phyloP scores from a whole-genome alignment of 2,329 filamentous ascomycete genomes.

The Diaporthe sp. region DNA sequence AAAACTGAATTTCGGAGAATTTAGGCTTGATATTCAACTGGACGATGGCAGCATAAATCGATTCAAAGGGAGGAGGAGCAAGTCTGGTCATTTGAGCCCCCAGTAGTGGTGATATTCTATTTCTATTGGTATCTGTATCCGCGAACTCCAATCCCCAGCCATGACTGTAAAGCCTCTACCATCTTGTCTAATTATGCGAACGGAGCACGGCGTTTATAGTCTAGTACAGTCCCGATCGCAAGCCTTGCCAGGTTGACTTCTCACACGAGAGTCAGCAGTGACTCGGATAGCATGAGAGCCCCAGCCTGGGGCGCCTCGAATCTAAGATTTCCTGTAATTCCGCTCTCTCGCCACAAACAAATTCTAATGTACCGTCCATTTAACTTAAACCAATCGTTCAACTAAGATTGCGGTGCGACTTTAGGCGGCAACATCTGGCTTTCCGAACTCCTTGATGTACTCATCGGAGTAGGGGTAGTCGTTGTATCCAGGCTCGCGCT shows the following conservation, averaged over 20 bases:
- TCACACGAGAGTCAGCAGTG: neutral
- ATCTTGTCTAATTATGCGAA: neutral
- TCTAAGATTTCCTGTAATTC: too few relatives aligned
- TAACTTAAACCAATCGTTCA: neutral
- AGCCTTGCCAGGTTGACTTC: neutral
- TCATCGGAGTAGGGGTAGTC: constrained; percentile 45
- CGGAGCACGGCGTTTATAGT: neutral
- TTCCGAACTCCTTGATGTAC: constrained; percentile 41
- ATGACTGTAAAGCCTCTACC: neutral
- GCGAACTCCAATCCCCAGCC: neutral
- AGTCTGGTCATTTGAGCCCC: neutral
- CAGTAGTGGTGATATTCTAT: neutral
- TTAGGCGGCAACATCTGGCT: constrained; percentile 37
- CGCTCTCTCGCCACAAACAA: too few relatives aligned
- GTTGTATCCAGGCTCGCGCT: constrained; percentile 41
- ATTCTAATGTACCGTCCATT: neutral
- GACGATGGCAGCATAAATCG: too few relatives aligned
- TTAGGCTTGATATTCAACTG: too few relatives aligned
- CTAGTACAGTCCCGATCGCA: neutral
- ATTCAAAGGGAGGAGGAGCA: too few relatives aligned
- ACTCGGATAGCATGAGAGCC: too few relatives aligned
- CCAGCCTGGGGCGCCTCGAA: too few relatives aligned
- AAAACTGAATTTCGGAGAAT: too few relatives aligned
- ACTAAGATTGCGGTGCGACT: neutral
- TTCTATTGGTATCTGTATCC: neutral